These are phyloP conservation scores for Raphanus raphanistrum DNA, from an alignment of 345 rosid genomes.

Conservation along the genomic window DNA sequence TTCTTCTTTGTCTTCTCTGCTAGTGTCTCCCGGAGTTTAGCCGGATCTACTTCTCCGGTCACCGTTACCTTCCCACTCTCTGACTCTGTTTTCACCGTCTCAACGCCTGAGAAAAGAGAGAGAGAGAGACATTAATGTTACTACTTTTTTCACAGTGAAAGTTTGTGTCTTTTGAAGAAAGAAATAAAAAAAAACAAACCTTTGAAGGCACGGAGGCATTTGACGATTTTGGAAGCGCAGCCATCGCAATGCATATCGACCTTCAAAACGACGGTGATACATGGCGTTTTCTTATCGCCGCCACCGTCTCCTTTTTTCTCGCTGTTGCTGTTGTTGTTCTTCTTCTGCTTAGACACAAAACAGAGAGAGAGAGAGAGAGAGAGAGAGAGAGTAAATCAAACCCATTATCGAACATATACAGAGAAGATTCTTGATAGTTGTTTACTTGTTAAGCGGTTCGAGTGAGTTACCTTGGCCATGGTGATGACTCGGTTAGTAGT, in stretches of 20 bases:
- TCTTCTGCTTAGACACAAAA: slow-evolving; percentile 38
- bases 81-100: slow-evolving; percentile 59
- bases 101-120: slow-evolving; percentile 54
- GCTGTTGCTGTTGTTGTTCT: slow-evolving; percentile 14
- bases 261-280: slow-evolving; percentile 55
- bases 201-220: slow-evolving; percentile 44
- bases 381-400: slow-evolving; percentile 24
- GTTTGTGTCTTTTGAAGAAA: too few relatives aligned
- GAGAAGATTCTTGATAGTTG: neutral
- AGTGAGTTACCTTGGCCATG: slow-evolving; percentile 38
- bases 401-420: neutral
- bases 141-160: neutral
- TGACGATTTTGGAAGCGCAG: slow-evolving; percentile 57
- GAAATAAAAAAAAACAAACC: slow-evolving; percentile 41
- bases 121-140: neutral
- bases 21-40: slow-evolving; percentile 41
- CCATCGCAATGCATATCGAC: slow-evolving; percentile 87
- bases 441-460: neutral
- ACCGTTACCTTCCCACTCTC: slow-evolving; percentile 66
- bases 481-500: slow-evolving; percentile 23
- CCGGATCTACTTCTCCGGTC: slow-evolving; percentile 69
- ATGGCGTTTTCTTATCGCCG: slow-evolving; percentile 24
- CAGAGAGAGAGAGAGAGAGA: slow-evolving; percentile 15
- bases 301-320: slow-evolving; percentile 36
- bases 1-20: slow-evolving; percentile 61